A percentile compares a stretch with the other conserved stretches of the same genome.
Evolutionary conservation across 2,329 filamentous ascomycete genomes (phyloP).

Genomic region (Parastagonospora nodorum): DNA sequence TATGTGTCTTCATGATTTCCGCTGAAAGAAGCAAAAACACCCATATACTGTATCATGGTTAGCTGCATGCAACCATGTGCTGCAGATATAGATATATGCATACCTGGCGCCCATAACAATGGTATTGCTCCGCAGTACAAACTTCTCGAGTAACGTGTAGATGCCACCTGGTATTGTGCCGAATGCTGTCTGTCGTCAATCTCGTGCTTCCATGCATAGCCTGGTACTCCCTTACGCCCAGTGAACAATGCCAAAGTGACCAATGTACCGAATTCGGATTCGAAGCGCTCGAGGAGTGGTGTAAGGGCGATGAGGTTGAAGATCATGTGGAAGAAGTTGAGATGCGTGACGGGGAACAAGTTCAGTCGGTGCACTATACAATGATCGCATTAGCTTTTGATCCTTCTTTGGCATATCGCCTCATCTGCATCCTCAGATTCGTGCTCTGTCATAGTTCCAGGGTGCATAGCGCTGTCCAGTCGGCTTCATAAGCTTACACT

Average conservation of each 20-base stretch:
- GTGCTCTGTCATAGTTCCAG: not conserved
- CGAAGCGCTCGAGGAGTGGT: conserved; percentile 92
- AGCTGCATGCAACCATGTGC: rapidly evolving
- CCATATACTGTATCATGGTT: conserved; percentile 70
- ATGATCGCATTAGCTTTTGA: conserved; percentile 14
- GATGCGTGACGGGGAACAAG: conserved; percentile 87
- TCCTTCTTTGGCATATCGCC: not conserved
- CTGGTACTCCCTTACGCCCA: conserved; percentile 69
- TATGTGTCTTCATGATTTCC: conserved; percentile 85
- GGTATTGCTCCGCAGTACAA: conserved; percentile 72
- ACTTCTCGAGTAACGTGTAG: conserved; percentile 79
- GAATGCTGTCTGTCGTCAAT: conserved; percentile 45
- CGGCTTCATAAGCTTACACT: not conserved
- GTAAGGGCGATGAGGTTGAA: conserved; percentile 80
- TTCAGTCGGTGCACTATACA: conserved; percentile 84
- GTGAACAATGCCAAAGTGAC: conserved; percentile 86
- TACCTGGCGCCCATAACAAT: conserved; percentile 83
- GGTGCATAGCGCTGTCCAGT: not conserved
- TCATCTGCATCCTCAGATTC: not conserved
- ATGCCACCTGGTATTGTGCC: conserved; percentile 72
- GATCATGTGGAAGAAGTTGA: conserved; percentile 77
- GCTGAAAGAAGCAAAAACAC: conserved; percentile 85
- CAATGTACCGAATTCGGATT: conserved; percentile 88
- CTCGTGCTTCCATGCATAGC: conserved; percentile 54
- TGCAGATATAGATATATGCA: conserved; percentile 17